A percentile compares a stretch with the other conserved stretches of the same genome.
These are phyloP conservation scores for Larix kaempferi DNA, from an alignment of 75 land plant species.

Conservation along the genomic window DNA sequence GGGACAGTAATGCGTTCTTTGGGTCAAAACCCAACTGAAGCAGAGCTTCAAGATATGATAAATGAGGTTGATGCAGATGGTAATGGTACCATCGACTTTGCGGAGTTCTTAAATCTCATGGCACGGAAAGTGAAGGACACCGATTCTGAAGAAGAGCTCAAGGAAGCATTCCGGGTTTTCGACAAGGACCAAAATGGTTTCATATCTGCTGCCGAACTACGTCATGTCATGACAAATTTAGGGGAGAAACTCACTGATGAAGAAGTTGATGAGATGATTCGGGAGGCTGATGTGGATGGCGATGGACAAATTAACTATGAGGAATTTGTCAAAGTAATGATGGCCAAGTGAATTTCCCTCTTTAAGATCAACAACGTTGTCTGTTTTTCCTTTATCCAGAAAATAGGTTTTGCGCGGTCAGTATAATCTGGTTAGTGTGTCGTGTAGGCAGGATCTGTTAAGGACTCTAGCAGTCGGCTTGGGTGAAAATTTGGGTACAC, in stretches of 20 bases:
- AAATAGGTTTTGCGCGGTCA: no score
- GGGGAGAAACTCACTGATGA: conserved; percentile 86
- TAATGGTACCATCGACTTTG: conserved; percentile 64
- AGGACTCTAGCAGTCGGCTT: no score
- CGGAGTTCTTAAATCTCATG: conserved; percentile 65
- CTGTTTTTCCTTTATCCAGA: no score
- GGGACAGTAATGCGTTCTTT: conserved; percentile 66
- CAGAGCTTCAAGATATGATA: conserved; percentile 65
- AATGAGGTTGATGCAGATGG: conserved; percentile 80
- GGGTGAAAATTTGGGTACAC: no score
- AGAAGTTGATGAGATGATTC: conserved; percentile 77
- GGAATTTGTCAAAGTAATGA: conserved; percentile 73
- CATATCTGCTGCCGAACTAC: conserved; percentile 80
- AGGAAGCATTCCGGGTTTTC: conserved; percentile 81
- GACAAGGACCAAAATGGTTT: conserved; percentile 91
- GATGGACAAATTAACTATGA: conserved; percentile 76
- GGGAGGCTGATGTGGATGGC: conserved; percentile 74
- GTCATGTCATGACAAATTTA: conserved; percentile 86
- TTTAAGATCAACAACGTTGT: no score
- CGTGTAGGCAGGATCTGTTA: no score
- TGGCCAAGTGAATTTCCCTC: conserved; percentile 45
- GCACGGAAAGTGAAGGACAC: conserved; percentile 78
- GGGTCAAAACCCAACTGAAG: conserved; percentile 72
- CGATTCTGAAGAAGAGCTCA: conserved; percentile 71
- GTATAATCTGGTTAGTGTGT: no score